These are phyloP conservation scores for Kalanchoe fedtschenkoi DNA, from an alignment of 164 flowering plant genomes.

Conservation along the genomic window DNA sequence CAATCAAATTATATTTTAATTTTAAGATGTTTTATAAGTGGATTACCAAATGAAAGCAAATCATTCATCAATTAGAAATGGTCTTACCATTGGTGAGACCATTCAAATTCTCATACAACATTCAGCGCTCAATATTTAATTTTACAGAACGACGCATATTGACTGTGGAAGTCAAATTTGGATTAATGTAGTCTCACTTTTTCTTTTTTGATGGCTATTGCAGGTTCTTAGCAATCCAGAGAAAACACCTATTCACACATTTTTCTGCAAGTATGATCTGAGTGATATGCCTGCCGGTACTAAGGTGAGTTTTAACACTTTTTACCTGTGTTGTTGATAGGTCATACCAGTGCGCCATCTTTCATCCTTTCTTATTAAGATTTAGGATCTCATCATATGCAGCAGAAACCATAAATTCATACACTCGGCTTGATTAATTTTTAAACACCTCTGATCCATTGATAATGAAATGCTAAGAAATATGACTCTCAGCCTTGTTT, in stretches of 20 bases:
- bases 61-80: too few relatives aligned
- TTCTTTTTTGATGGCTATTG: not conserved
- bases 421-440: not conserved
- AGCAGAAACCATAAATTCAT: not conserved
- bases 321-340: not conserved
- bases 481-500: not conserved
- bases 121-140: too few relatives aligned
- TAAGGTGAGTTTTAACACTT: constrained; percentile 36
- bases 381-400: not conserved
- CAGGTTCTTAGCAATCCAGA: constrained; percentile 98
- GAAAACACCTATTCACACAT: constrained; percentile 88
- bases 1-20: too few relatives aligned
- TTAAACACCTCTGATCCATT: not conserved
- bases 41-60: too few relatives aligned
- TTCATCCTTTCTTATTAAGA: not conserved
- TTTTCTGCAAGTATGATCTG: constrained; percentile 83
- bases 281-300: constrained; percentile 97
- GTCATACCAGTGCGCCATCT: not conserved
- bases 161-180: not conserved
- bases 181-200: not conserved
- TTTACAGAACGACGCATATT: too few relatives aligned
- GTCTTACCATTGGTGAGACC: too few relatives aligned
- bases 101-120: too few relatives aligned
- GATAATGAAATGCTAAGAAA: not conserved
- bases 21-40: too few relatives aligned